A percentile compares a stretch with the other conserved stretches of the same genome.
phyloP scores from a whole-genome alignment of 306 rosid genomes.

The Castanea crenata region DNA sequence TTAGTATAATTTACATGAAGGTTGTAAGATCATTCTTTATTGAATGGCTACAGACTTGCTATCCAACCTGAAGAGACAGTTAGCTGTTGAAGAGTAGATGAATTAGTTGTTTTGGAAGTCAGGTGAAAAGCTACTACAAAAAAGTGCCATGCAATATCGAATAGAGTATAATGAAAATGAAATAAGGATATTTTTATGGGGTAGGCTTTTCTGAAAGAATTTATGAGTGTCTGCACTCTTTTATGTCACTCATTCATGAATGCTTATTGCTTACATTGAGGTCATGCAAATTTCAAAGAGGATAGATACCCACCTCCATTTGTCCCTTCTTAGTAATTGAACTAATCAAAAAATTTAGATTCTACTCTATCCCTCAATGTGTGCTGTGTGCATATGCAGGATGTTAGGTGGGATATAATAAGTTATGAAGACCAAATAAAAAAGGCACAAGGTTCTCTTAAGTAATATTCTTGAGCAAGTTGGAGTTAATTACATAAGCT shows the following conservation, averaged over 20 bases:
- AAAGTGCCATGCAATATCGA: constrained; percentile 22
- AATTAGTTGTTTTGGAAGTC: constrained; percentile 35
- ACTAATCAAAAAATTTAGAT: not conserved
- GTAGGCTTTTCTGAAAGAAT: not conserved
- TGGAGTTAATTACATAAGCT: not conserved
- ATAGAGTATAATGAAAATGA: constrained; percentile 26
- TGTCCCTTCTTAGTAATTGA: constrained; percentile 33
- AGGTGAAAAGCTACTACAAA: constrained; percentile 36
- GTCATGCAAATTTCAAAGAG: constrained; percentile 4
- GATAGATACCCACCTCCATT: constrained; percentile 10
- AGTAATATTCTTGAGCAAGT: not conserved
- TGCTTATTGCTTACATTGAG: constrained; percentile 16
- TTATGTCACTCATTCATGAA: constrained; percentile 17
- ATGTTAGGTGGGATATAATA: not conserved
- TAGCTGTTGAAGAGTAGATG: constrained; percentile 78
- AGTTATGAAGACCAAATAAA: not conserved
- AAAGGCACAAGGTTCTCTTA: not conserved
- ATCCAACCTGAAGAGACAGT: constrained; percentile 46
- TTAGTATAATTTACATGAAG: constrained; percentile 8
- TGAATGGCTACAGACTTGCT: constrained; percentile 16
- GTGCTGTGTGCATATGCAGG: constrained; percentile 6
- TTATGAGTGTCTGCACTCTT: constrained; percentile 24
- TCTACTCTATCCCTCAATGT: not conserved
- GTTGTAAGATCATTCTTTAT: constrained; percentile 13
- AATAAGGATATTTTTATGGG: constrained; percentile 4